Base-by-base conservation (phyloP, 441 rosid genomes). In the Biscutella laevigata region DNA sequence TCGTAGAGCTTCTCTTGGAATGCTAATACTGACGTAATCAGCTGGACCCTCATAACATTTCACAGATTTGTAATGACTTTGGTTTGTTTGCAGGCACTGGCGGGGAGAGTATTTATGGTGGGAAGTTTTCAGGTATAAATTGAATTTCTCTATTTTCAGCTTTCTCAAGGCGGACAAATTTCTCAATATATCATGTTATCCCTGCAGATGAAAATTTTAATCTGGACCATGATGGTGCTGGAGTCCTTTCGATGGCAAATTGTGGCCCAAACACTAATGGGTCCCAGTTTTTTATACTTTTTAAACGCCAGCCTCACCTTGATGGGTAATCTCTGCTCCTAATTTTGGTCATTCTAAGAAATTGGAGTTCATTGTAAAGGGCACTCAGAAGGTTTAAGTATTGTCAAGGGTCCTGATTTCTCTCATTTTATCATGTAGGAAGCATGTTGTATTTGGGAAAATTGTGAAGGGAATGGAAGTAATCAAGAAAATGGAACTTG, bases 31-130 rank as follows among this genome's bases (percentile, higher is more conserved):
- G 11, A 24, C 39, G 33, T 29, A 66, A 65, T 62, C 50, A 62
- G 62, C 69, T 71, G 71, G 70, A 59, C 74, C 64, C 71, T 62
- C 45, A 66, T 66, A 62, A 50, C 53, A 60, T 69, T 64, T 71
- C 75, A 74, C 63, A 60, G 75, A 80, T 59, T 57, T 76, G 72
- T 76, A 74, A 77, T 76, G 77, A 73, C 61, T 76, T 78, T 78
- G 49, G 71, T 77, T 92, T 79, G 72, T 80, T 77, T 83, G 82
- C 90, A 94, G 99, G 97, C 81, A 88, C 99, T 50, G 99, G 99
- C 57, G 99, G 99, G 60, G 97, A 94, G 77, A 86, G 97, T 60
- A 86, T 89, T 59, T 88, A 82, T 41, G 99, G 96, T 68, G 97
- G 95, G 60, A 94, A 86, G 71, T 88, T 94, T 81, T 61, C 82